A percentile compares a stretch with the other conserved stretches of the same genome.
phyloP scores from a whole-genome alignment of 2,329 filamentous ascomycete genomes.

The Leptosphaerulina australis region DNA sequence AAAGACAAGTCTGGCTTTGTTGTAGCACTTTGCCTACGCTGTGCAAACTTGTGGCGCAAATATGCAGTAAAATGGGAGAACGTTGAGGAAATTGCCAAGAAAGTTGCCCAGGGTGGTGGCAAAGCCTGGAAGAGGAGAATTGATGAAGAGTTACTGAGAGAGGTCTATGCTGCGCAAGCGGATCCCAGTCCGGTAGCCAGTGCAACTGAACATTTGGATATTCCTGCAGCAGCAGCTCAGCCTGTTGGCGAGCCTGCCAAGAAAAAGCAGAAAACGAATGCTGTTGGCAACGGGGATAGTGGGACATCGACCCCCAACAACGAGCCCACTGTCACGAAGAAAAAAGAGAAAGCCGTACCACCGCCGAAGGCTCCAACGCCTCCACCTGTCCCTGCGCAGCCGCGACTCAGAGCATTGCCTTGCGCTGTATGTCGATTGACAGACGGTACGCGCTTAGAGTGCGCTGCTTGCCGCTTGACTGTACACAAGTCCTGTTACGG shows the following conservation, averaged over 20 bases:
- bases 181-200: slow-evolving; percentile 36
- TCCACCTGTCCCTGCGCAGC: slow-evolving; percentile 73
- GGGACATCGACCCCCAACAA: slow-evolving; percentile 51
- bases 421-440: slow-evolving; percentile 83
- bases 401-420: slow-evolving; percentile 77
- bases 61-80: slow-evolving; percentile 97
- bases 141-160: slow-evolving; percentile 89
- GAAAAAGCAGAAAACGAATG: slow-evolving; percentile 63
- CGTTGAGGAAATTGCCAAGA: slow-evolving; percentile 87
- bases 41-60: slow-evolving; percentile 90
- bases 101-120: slow-evolving; percentile 78
- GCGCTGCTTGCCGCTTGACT: slow-evolving; percentile 85
- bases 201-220: slow-evolving; percentile 38
- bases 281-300: slow-evolving; percentile 54
- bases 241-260: slow-evolving; percentile 58
- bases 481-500: slow-evolving; percentile 95
- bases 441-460: slow-evolving; percentile 68
- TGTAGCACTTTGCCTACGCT: slow-evolving; percentile 85
- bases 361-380: slow-evolving; percentile 57
- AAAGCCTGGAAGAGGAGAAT: slow-evolving; percentile 86
- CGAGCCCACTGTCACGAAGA: slow-evolving; percentile 52
- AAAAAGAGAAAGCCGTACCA: slow-evolving; percentile 54
- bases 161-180: slow-evolving; percentile 53
- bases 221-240: slow-evolving; percentile 33
- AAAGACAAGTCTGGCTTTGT: slow-evolving; percentile 81